These are phyloP conservation scores for Salvia hispanica DNA, from an alignment of 257 asterid genomes.

Conservation along the genomic window DNA sequence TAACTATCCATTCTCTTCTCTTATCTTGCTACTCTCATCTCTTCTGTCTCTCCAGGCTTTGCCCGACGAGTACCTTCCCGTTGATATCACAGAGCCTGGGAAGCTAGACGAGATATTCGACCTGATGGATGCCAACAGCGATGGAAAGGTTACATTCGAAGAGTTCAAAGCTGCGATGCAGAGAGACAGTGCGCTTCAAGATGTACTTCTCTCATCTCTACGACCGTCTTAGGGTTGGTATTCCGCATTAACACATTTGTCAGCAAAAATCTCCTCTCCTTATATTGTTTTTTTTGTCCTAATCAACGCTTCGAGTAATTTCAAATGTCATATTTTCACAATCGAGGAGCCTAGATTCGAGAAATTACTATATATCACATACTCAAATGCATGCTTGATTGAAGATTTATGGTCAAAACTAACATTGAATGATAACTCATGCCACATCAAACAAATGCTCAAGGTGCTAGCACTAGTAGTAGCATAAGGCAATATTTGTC, in stretches of 20 bases:
- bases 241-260: not conserved
- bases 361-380: not conserved
- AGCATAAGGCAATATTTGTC: not conserved
- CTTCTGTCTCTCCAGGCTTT: conserved; percentile 52
- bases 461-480: not conserved
- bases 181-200: conserved; percentile 82
- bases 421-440: not conserved
- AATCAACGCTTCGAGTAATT: not conserved
- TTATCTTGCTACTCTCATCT: not conserved
- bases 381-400: not conserved
- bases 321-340: not conserved
- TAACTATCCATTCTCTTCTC: not conserved
- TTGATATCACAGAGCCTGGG: conserved; percentile 77
- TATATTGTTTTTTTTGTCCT: not conserved
- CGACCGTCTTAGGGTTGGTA: conserved; percentile 44
- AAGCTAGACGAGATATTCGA: conserved; percentile 84
- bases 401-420: not conserved
- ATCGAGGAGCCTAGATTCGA: not conserved
- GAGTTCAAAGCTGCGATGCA: conserved; percentile 88
- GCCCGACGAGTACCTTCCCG: conserved; percentile 75
- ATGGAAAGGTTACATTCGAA: conserved; percentile 78
- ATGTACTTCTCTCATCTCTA: conserved; percentile 77
- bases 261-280: too few species aligned
- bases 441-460: not conserved
- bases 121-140: conserved; percentile 80